Evolutionary conservation across 2,329 filamentous ascomycete genomes (phyloP), one percentile per base, ranked within the genome.

Genomic region (Ophiostoma novo-ulmi): DNA sequence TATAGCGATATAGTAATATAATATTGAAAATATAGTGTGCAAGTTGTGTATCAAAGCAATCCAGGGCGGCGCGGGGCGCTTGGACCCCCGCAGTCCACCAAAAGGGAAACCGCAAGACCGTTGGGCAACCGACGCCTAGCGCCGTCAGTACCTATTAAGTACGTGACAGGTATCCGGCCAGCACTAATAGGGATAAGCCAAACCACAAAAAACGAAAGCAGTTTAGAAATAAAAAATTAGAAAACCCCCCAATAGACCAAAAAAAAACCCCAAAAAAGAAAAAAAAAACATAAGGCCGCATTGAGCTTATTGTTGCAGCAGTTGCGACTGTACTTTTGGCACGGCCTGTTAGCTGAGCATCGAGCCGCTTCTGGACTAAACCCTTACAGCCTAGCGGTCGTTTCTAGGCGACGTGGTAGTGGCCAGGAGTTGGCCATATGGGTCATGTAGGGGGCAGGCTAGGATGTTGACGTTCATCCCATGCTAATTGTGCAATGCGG

Each of bases 81-180:
- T 68, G 64, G 68, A 70, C 68, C 70, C 70, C 70, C 70, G 70
- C 63, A 71, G 41, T 52, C 44, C 26, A 20, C 44, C 41, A 13
- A 67, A 58, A 67, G 35, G 63, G 48, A 63, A 66, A 35, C 17
- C 20, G 20, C 35, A 14, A 64, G 61, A 38, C 61, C 61, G 31
- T 55, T 58, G 52, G 10, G 26, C 52, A 58, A 58, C 8, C 52
- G 52, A 58, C 22, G 52, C 44, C 44, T 69, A 52, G 26, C 58
- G 31, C 31, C 36, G 52, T n/a, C 10, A 48, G 22, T 68, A 58
- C 35, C 17, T 68, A 11, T 3, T 55, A 36, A n/a, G 38, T 48
- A 48, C 13, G 44, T 48, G 5, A 17, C 39, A 31, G 31, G 31
- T 44, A 11, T 44, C 39, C 39, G 39, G 8, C 39, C 39, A 13